These are phyloP conservation scores for Cyclotella kingstonii DNA, from an alignment of 108 stramenopile genomes.

Conservation along the genomic window DNA sequence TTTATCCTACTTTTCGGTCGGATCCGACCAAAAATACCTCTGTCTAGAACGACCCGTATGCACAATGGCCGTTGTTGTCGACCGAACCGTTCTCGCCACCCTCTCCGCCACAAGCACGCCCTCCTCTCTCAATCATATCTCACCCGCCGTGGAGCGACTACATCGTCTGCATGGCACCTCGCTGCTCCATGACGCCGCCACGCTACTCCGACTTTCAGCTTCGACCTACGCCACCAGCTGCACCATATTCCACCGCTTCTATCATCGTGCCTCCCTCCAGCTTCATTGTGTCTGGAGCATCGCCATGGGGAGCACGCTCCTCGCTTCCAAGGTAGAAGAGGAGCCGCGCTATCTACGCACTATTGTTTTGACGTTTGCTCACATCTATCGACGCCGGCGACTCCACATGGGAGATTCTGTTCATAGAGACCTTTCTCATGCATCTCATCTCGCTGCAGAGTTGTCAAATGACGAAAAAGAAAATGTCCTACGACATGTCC, in stretches of 20 bases:
- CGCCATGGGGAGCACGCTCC: conserved; percentile 59
- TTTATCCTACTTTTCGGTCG: no score
- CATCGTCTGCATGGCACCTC: conserved; percentile 81
- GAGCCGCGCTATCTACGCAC: conserved; percentile 43
- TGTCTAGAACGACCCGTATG: neutral
- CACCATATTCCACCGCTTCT: conserved; percentile 74
- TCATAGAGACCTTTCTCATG: neutral
- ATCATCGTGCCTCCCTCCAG: conserved; percentile 54
- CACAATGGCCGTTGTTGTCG: conserved; percentile 1
- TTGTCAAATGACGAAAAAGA: conserved; percentile 19
- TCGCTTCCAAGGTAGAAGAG: conserved; percentile 75
- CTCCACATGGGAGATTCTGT: conserved; percentile 35
- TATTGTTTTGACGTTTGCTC: conserved; percentile 57
- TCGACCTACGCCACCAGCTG: conserved; percentile 46
- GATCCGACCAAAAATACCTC: no score
- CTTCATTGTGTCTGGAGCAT: conserved; percentile 69
- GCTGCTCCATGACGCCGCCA: conserved; percentile 47
- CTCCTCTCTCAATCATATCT: conserved; percentile 35
- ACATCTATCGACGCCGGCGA: conserved; percentile 62
- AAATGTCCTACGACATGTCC: conserved; percentile 27
- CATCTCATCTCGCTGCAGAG: no score
- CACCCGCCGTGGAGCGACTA: conserved; percentile 52
- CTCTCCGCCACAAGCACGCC: conserved; percentile 32
- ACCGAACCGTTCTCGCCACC: conserved; percentile 25
- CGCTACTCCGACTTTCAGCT: conserved; percentile 25